phyloP scores from a whole-genome alignment of 108 stramenopile genomes.

The Phaeodactylum tricornutum region DNA sequence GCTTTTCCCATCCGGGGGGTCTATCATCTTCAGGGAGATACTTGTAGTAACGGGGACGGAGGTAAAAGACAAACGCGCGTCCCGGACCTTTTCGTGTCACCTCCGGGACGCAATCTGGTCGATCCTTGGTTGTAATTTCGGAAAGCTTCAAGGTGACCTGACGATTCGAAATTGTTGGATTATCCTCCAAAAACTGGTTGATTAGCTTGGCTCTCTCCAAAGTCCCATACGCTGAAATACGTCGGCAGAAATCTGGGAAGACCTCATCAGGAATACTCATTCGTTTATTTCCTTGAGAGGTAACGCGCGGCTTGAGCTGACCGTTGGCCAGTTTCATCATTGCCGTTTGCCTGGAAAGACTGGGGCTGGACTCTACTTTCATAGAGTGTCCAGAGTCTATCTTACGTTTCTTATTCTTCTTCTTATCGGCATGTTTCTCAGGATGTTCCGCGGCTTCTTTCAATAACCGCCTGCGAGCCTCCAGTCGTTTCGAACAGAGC shows the following conservation, averaged over 20 bases:
- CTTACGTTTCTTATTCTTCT: slow-evolving; percentile 33
- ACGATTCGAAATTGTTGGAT: slow-evolving; percentile 64
- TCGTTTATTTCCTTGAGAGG: slow-evolving; percentile 44
- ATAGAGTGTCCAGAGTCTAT: background rate
- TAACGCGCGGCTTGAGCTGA: slow-evolving; percentile 32
- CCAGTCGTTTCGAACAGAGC: slow-evolving; percentile 51
- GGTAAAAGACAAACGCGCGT: slow-evolving; percentile 64
- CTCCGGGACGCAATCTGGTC: slow-evolving; percentile 52
- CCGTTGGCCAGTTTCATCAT: slow-evolving; percentile 30
- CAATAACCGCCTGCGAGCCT: slow-evolving; percentile 47
- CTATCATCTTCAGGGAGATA: slow-evolving; percentile 49
- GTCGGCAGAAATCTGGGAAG: slow-evolving; percentile 69
- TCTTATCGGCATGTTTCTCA: slow-evolving; percentile 17
- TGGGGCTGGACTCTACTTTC: background rate
- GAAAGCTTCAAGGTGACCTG: slow-evolving; percentile 72
- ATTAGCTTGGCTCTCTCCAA: slow-evolving; percentile 60
- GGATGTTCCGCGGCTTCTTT: slow-evolving; percentile 37
- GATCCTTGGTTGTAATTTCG: slow-evolving; percentile 74
- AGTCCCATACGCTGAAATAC: slow-evolving; percentile 66
- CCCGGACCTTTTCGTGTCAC: slow-evolving; percentile 23
- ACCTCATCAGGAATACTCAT: slow-evolving; percentile 71
- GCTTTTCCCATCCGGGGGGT: slow-evolving; percentile 71
- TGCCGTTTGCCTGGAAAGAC: slow-evolving; percentile 17
- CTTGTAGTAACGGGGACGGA: slow-evolving; percentile 79
- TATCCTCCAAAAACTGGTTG: slow-evolving; percentile 62